Conservation (phyloP, 1,139 yeast species). For the Saccharomyces pastorianus region DNA sequence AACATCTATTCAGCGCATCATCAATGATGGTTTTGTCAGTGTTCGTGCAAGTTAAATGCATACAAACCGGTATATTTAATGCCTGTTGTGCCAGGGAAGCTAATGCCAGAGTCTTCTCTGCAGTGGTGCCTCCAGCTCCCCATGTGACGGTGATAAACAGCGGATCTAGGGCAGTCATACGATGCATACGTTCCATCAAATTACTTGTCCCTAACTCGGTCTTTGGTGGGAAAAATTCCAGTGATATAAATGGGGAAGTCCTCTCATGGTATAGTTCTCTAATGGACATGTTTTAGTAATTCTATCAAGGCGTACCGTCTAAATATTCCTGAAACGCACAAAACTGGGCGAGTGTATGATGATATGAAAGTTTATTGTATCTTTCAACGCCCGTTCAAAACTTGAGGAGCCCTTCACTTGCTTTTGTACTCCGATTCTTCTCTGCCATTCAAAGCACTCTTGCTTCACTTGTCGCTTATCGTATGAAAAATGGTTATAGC, state of each 20-base stretch:
- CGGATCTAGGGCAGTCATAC: constrained; percentile 80
- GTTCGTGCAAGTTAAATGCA: constrained; percentile 94
- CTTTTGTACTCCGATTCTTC: background rate
- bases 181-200: constrained; percentile 71
- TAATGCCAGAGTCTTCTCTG: constrained; percentile 74
- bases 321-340: background rate
- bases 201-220: constrained; percentile 83
- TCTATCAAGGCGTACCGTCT: background rate
- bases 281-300: constrained; percentile 33
- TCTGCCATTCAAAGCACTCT: background rate
- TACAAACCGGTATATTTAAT: constrained; percentile 75
- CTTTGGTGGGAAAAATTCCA: constrained; percentile 96
- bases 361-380: background rate
- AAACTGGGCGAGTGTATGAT: background rate
- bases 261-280: constrained; percentile 45
- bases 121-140: constrained; percentile 98
- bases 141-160: constrained; percentile 88
- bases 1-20: constrained; percentile 67
- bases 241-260: constrained; percentile 62
- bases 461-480: background rate
- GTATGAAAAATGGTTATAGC: background rate
- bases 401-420: background rate
- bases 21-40: constrained; percentile 73
- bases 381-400: background rate
- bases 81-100: constrained; percentile 72